phyloP scores from a whole-genome alignment of 805 yeast species.

The Ogataea degrootiae region DNA sequence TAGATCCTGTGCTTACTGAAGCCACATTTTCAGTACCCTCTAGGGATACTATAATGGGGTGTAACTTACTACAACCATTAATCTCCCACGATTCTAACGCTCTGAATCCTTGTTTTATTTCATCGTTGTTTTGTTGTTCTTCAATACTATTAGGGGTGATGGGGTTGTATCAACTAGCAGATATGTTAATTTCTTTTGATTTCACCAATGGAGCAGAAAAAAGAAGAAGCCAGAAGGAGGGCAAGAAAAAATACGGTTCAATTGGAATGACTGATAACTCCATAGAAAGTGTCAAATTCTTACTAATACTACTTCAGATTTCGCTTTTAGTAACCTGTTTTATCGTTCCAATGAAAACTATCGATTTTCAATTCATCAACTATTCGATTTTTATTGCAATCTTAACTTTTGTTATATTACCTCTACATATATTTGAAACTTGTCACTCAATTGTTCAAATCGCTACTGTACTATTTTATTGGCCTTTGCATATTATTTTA shows the following conservation, averaged over 20 bases:
- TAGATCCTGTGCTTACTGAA: background rate
- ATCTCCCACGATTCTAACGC: slow-evolving; percentile 20
- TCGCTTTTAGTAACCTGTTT: slow-evolving; percentile 5
- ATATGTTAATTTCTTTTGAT: slow-evolving; percentile 1
- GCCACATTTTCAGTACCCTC: background rate
- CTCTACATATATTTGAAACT: slow-evolving; percentile 42
- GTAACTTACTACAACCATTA: slow-evolving; percentile 21
- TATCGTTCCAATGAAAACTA: slow-evolving; percentile 2
- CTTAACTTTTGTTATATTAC: slow-evolving; percentile 29
- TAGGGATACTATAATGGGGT: background rate
- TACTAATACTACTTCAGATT: slow-evolving; percentile 9
- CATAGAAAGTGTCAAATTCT: slow-evolving; percentile 9
- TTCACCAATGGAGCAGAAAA: background rate
- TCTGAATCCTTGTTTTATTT: slow-evolving; percentile 29
- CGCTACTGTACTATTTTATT: slow-evolving; percentile 36
- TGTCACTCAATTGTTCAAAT: slow-evolving; percentile 34
- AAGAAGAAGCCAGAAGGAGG: background rate
- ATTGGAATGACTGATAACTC: slow-evolving; percentile 1
- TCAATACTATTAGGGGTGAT: slow-evolving; percentile 8
- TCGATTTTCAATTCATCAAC: background rate
- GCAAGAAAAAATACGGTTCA: slow-evolving; percentile 9
- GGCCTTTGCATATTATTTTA: slow-evolving; percentile 30
- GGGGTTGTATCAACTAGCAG: slow-evolving; percentile 20
- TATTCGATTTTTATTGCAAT: slow-evolving; percentile 12
- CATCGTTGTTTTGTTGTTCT: slow-evolving; percentile 10